A percentile compares a stretch with the other conserved stretches of the same genome.
Evolutionary conservation across 176 grass and related monocot genomes (phyloP).

Genomic region (Ensete ventricosum): DNA sequence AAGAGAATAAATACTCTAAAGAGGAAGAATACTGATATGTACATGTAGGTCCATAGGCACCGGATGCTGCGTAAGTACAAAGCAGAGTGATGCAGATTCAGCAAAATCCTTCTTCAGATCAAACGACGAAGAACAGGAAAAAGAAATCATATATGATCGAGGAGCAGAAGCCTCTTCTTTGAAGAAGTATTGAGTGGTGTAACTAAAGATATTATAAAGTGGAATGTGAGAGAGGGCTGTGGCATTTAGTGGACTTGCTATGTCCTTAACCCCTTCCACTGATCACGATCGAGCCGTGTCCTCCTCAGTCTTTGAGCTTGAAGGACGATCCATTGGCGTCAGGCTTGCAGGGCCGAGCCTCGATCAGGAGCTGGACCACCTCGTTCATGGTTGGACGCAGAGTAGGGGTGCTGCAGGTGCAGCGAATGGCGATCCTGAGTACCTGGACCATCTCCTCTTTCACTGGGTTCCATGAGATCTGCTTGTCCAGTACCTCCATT

Average conservation of each 20-base stretch:
- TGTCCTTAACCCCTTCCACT: not conserved
- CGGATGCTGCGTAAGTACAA: constrained; percentile 99
- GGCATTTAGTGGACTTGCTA: not conserved
- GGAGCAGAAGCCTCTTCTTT: not conserved
- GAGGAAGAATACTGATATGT: constrained; percentile 9
- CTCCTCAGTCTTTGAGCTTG: constrained; percentile 26
- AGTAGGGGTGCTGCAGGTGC: constrained; percentile 58
- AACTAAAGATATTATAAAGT: not conserved
- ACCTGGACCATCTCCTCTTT: constrained; percentile 83
- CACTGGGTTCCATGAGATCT: constrained; percentile 50
- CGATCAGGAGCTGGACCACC: constrained; percentile 79
- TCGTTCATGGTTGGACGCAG: constrained; percentile 88
- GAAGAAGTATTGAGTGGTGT: not conserved
- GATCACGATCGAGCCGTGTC: not conserved
- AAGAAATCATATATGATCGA: constrained; percentile 16
- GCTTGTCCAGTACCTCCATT: constrained; percentile 51
- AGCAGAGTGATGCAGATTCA: constrained; percentile 31
- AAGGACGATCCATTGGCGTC: constrained; percentile 16
- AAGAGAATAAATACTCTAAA: constrained; percentile 39
- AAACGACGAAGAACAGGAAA: constrained; percentile 15
- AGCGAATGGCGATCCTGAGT: constrained; percentile 58
- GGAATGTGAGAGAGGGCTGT: not conserved
- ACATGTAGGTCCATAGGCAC: constrained; percentile 28
- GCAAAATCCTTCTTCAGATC: constrained; percentile 9
- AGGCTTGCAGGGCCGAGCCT: constrained; percentile 30